Evolutionary conservation across 768 basidiomycete species (phyloP).

Genomic region (Rhizopogon vinicolor): DNA sequence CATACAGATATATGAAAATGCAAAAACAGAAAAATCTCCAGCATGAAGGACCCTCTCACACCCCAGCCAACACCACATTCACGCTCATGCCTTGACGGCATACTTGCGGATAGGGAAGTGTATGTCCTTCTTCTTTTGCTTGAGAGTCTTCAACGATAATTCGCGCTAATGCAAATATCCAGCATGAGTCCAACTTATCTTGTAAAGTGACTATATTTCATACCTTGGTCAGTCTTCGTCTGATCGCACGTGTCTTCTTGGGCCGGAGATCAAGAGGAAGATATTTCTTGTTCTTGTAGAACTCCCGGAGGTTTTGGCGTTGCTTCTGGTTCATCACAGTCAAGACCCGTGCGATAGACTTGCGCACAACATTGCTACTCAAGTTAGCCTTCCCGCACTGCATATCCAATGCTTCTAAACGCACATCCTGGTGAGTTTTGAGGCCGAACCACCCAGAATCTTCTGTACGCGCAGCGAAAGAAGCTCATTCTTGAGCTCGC

Average conservation of each 20-base stretch:
- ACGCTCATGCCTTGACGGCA: conserved; percentile 84
- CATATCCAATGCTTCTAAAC: conserved; percentile 22
- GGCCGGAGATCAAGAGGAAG: conserved; percentile 94
- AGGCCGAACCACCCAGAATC: conserved; percentile 91
- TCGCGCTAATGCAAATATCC: conserved; percentile 57
- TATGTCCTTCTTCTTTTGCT: conserved; percentile 89
- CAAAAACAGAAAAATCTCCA: conserved; percentile 21
- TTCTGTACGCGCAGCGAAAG: conserved; percentile 94
- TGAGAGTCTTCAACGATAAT: conserved; percentile 78
- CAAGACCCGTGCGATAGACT: conserved; percentile 96
- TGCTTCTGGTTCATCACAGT: conserved; percentile 99
- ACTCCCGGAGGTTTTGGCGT: conserved; percentile 94
- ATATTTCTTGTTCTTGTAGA: conserved; percentile 97
- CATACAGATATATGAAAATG: conserved; percentile 33
- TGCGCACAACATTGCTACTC: conserved; percentile 87
- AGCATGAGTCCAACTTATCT: neutral
- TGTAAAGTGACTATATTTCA: conserved; percentile 16
- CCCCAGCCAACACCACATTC: conserved; percentile 17
- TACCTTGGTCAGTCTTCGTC: conserved; percentile 89
- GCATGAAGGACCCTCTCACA: conserved; percentile 6
- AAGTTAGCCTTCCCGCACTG: neutral
- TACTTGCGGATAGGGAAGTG: conserved; percentile 95
- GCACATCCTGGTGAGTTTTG: conserved; percentile 97
- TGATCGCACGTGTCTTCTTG: conserved; percentile 98
- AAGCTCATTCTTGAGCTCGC: conserved; percentile 94